Conservation (phyloP, 129 eudicot genomes). For the Saussurea involucrata region DNA sequence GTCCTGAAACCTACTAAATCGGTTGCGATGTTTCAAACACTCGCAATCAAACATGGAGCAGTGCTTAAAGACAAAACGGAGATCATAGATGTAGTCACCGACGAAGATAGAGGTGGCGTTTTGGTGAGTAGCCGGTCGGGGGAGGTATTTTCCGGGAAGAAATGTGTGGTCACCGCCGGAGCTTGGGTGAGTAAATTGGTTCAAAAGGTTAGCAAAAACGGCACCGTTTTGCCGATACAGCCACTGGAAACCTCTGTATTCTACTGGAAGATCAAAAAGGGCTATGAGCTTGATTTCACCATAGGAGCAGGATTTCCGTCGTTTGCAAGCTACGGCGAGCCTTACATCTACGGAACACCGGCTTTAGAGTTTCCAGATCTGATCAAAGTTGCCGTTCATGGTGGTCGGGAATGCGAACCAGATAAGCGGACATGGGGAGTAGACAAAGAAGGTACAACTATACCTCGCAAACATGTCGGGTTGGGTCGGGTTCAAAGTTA, state of each 20-base stretch:
- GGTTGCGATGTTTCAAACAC: slow-evolving; percentile 80
- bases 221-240: slow-evolving; percentile 44
- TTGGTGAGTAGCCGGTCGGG: slow-evolving; percentile 35
- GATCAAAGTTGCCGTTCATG: slow-evolving; percentile 55
- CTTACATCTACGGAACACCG: slow-evolving; percentile 82
- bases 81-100: slow-evolving; percentile 35
- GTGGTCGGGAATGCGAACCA: slow-evolving; percentile 67
- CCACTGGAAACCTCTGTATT: slow-evolving; percentile 63
- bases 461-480: too few species aligned
- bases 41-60: slow-evolving; percentile 58
- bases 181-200: slow-evolving; percentile 71
- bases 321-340: slow-evolving; percentile 75
- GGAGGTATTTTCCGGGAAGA: slow-evolving; percentile 42
- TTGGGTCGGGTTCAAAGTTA: too few species aligned
- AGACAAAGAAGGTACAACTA: neutral
- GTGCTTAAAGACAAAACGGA: slow-evolving; percentile 50
- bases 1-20: slow-evolving; percentile 85
- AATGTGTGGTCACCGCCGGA: slow-evolving; percentile 82
- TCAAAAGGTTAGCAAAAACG: slow-evolving; percentile 26
- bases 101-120: slow-evolving; percentile 34
- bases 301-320: slow-evolving; percentile 63
- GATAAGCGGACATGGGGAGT: slow-evolving; percentile 51
- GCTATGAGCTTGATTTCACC: slow-evolving; percentile 45
- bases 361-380: slow-evolving; percentile 73
- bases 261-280: slow-evolving; percentile 73